Evolutionary conservation across 2,329 filamentous ascomycete species (phyloP).

Genomic region (Corinectria fuckeliana): DNA sequence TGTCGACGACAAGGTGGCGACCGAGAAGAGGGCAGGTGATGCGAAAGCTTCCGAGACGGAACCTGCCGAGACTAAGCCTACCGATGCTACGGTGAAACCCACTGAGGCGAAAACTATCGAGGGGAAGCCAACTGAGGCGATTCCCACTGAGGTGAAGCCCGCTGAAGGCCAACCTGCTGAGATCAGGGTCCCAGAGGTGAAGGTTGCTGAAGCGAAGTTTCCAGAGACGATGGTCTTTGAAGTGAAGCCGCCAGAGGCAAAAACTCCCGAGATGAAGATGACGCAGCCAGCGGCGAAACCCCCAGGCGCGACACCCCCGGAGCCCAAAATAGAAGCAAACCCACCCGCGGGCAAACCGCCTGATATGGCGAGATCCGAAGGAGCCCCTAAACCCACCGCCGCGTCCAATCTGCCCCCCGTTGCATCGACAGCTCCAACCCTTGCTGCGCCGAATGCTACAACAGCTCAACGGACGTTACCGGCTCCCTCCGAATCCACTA

Average conservation of each 20-base stretch:
- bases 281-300: neutral
- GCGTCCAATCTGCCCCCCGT: neutral
- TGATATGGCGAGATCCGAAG: neutral
- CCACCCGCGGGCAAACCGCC: neutral
- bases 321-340: neutral
- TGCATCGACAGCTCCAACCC: neutral
- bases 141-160: neutral
- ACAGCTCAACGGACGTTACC: neutral
- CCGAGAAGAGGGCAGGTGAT: slow-evolving; percentile 22
- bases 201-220: neutral
- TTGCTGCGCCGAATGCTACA: neutral
- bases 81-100: slow-evolving; percentile 17
- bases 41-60: slow-evolving; percentile 24
- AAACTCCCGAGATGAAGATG: neutral
- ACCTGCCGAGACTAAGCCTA: slow-evolving; percentile 6
- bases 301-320: neutral
- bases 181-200: neutral
- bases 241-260: neutral
- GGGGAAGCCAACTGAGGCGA: neutral
- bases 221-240: too few species aligned
- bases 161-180: neutral
- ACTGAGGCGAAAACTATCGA: slow-evolving; percentile 8
- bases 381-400: neutral
- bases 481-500: neutral
- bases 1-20: slow-evolving; percentile 24